phyloP scores from a whole-genome alignment of 2,329 filamentous ascomycete genomes.

The Aspergillus ochraceus region DNA sequence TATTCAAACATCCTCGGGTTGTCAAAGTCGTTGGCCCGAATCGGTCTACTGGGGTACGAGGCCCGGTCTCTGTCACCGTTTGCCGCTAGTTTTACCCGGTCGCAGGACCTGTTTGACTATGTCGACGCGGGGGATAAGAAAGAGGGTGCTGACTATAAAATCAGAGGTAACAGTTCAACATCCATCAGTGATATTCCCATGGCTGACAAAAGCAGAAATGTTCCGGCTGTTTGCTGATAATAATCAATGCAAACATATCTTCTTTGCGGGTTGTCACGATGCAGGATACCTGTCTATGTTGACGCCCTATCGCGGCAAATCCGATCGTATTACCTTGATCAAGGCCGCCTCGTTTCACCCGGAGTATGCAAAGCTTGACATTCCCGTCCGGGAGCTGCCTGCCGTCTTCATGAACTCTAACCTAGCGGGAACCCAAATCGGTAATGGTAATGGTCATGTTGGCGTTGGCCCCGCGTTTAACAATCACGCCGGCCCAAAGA shows the following conservation, averaged over 20 bases:
- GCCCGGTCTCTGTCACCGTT: constrained; percentile 59
- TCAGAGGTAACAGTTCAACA: constrained; percentile 46
- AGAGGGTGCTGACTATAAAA: constrained; percentile 61
- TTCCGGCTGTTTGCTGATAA: constrained; percentile 56
- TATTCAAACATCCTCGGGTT: constrained; percentile 58
- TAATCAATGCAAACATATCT: constrained; percentile 64
- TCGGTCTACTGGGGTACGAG: constrained; percentile 54
- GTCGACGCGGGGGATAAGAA: constrained; percentile 63
- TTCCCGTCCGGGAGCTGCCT: constrained; percentile 54
- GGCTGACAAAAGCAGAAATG: constrained; percentile 27
- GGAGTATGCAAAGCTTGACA: constrained; percentile 54
- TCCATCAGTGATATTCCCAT: too few species aligned
- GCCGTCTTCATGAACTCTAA: constrained; percentile 52
- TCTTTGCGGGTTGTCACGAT: constrained; percentile 64
- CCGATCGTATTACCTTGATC: constrained; percentile 57
- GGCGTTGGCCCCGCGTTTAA: constrained; percentile 2
- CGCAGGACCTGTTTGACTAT: constrained; percentile 61
- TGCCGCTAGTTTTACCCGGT: constrained; percentile 57
- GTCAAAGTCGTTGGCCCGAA: constrained; percentile 51
- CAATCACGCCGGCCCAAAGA: neutral
- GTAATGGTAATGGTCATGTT: neutral
- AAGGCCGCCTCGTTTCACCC: constrained; percentile 52
- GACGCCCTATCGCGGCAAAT: constrained; percentile 51
- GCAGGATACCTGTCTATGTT: constrained; percentile 59
- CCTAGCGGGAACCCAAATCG: constrained; percentile 22